phyloP scores from a whole-genome alignment of 352 stramenopile species.

The Phytophthora palmivora region DNA sequence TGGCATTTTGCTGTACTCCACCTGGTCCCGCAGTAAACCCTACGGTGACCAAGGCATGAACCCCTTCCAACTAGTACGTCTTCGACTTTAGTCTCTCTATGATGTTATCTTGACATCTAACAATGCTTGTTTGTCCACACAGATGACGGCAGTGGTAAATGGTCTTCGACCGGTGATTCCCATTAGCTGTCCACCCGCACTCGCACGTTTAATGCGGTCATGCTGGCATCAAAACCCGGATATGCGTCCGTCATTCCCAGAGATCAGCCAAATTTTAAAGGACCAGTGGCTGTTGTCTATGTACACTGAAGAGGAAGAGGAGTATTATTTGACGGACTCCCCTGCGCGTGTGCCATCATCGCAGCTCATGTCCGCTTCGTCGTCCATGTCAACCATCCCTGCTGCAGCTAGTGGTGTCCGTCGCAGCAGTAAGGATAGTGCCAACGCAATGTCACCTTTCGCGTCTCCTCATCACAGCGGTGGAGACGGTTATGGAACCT shows the following conservation, averaged over 20 bases:
- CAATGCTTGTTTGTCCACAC: too few relatives aligned
- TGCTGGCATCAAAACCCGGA: constrained; percentile 85
- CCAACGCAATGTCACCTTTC: constrained; percentile 39
- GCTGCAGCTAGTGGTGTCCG: constrained; percentile 28
- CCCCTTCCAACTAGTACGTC: constrained; percentile 84
- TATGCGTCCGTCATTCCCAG: constrained; percentile 75
- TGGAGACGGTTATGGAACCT: constrained; percentile 32
- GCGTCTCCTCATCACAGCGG: constrained; percentile 27
- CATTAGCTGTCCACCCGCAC: constrained; percentile 76
- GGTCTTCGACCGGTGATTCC: constrained; percentile 85
- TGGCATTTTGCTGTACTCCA: constrained; percentile 88
- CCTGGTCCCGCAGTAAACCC: constrained; percentile 87
- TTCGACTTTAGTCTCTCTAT: too few relatives aligned
- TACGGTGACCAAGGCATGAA: constrained; percentile 93
- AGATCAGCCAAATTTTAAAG: constrained; percentile 82
- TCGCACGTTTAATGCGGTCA: constrained; percentile 82
- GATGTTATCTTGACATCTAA: too few relatives aligned
- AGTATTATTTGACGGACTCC: constrained; percentile 55
- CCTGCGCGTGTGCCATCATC: constrained; percentile 23
- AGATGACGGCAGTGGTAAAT: constrained; percentile 91
- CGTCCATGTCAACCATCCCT: constrained; percentile 44
- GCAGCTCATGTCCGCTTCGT: constrained; percentile 43
- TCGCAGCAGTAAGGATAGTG: constrained; percentile 47
- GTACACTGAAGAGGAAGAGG: constrained; percentile 54
- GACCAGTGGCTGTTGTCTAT: constrained; percentile 76